A percentile compares a stretch with the other conserved stretches of the same genome.
phyloP scores from a whole-genome alignment of 73 alveolate species.

The Paramecium bursaria region DNA sequence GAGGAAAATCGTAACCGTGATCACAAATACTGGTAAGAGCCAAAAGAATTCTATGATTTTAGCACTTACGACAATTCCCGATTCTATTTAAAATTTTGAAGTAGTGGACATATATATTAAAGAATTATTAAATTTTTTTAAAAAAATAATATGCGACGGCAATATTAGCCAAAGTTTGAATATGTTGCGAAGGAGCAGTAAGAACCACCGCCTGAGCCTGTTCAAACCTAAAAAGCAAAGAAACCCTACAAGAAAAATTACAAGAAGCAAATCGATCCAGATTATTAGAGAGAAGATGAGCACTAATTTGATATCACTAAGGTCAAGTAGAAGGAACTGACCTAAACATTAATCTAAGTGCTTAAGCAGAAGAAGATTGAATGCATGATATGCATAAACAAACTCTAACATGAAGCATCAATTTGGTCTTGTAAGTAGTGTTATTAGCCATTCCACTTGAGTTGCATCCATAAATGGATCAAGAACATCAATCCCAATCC shows the following conservation, averaged over 20 bases:
- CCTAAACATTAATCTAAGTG: constrained; percentile 65
- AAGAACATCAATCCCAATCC: constrained; percentile 83
- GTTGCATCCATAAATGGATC: constrained; percentile 94
- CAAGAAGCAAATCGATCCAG: constrained; percentile 12
- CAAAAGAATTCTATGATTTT: not conserved
- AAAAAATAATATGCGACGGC: not conserved
- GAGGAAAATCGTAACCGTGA: no score
- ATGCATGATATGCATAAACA: constrained; percentile 80
- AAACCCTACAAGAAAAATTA: not conserved
- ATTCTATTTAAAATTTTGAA: no score
- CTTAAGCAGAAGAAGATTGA: constrained; percentile 68
- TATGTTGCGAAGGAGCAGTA: not conserved
- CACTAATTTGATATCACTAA: constrained; percentile 64
- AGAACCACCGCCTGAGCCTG: no score
- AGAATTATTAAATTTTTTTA: no score
- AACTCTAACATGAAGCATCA: constrained; percentile 72
- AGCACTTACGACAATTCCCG: not conserved
- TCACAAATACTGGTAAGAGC: not conserved
- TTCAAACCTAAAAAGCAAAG: not conserved
- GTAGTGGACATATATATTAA: not conserved
- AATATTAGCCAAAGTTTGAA: no score
- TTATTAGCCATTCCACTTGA: constrained; percentile 88
- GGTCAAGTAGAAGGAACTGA: constrained; percentile 49
- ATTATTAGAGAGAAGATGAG: constrained; percentile 71
- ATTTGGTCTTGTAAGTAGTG: constrained; percentile 93